Evolutionary conservation across 1,139 yeast species (phyloP).

Genomic region (Scheffersomyces illinoinensis): DNA sequence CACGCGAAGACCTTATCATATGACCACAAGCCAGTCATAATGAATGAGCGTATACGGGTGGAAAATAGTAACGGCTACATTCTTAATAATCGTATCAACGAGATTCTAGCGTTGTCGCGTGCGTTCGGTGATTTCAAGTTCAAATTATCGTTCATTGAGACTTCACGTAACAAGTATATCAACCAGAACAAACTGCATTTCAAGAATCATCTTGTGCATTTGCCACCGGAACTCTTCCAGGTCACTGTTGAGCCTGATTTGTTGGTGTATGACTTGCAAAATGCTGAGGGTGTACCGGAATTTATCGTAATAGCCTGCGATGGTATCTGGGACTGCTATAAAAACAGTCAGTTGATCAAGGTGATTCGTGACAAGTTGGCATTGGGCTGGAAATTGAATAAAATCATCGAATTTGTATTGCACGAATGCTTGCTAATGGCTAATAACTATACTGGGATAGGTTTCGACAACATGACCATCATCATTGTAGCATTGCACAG

Average conservation of each 20-base stretch:
- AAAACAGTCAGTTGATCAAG: conserved; percentile 53
- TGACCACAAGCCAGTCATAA: conserved; percentile 75
- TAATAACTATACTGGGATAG: conserved; percentile 71
- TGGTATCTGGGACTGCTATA: conserved; percentile 81
- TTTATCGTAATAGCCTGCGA: conserved; percentile 72
- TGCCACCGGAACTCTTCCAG: conserved; percentile 47
- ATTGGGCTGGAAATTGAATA: conserved; percentile 57
- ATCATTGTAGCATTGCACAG: conserved; percentile 61
- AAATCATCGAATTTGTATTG: conserved; percentile 57
- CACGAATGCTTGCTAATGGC: conserved; percentile 75
- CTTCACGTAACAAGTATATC: conserved; percentile 30
- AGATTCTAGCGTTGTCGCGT: conserved; percentile 68
- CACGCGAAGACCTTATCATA: conserved; percentile 62
- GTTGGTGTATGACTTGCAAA: conserved; percentile 47
- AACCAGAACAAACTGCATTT: conserved; percentile 18
- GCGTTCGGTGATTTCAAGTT: conserved; percentile 80
- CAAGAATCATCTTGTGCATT: conserved; percentile 19
- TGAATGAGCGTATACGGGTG: conserved; percentile 74
- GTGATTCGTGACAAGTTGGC: conserved; percentile 59
- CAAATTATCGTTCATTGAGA: conserved; percentile 47
- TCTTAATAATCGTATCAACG: conserved; percentile 67
- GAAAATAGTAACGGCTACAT: conserved; percentile 77
- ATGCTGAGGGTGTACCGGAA: conserved; percentile 48
- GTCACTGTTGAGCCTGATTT: conserved; percentile 76
- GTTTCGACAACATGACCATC: conserved; percentile 80